Evolutionary conservation across 148 eudicot species (phyloP).

Genomic region (Cornus controversa): DNA sequence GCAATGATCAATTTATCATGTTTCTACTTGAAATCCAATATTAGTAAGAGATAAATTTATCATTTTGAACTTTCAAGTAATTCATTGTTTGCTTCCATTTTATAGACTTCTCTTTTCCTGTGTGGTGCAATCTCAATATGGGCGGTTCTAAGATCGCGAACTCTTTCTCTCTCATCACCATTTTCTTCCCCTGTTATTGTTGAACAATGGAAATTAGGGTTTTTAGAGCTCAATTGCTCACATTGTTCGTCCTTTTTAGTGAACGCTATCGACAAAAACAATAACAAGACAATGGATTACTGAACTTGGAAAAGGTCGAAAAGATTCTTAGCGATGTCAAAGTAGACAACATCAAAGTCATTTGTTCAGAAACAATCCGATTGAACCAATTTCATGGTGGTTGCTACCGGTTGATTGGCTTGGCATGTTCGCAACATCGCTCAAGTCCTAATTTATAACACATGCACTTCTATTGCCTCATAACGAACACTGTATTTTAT

Average conservation of each 20-base stretch:
- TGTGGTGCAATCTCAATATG: slow-evolving; percentile 22
- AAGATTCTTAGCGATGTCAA: slow-evolving; percentile 66
- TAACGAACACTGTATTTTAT: background rate
- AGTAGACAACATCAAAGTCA: slow-evolving; percentile 68
- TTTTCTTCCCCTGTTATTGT: background rate
- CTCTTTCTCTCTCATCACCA: slow-evolving; percentile 15
- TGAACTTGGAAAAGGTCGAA: slow-evolving; percentile 73
- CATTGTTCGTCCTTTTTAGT: slow-evolving; percentile 24
- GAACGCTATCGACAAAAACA: slow-evolving; percentile 19
- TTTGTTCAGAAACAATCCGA: slow-evolving; percentile 44
- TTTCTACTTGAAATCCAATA: too few species aligned
- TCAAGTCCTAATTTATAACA: slow-evolving; percentile 82
- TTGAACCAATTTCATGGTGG: slow-evolving; percentile 80
- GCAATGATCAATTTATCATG: too few species aligned
- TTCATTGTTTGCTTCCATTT: too few species aligned
- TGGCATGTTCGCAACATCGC: slow-evolving; percentile 94
- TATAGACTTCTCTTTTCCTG: too few species aligned
- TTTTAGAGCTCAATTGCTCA: slow-evolving; percentile 11
- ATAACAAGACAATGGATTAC: slow-evolving; percentile 42
- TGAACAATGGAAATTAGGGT: slow-evolving; percentile 18
- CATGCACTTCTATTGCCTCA: background rate
- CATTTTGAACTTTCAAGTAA: too few species aligned
- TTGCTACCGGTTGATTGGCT: slow-evolving; percentile 83
- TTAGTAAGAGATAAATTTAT: too few species aligned
- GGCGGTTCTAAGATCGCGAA: slow-evolving; percentile 31